Evolutionary conservation across 257 asterid genomes (phyloP).

Genomic region (Penstemon newberryi): DNA sequence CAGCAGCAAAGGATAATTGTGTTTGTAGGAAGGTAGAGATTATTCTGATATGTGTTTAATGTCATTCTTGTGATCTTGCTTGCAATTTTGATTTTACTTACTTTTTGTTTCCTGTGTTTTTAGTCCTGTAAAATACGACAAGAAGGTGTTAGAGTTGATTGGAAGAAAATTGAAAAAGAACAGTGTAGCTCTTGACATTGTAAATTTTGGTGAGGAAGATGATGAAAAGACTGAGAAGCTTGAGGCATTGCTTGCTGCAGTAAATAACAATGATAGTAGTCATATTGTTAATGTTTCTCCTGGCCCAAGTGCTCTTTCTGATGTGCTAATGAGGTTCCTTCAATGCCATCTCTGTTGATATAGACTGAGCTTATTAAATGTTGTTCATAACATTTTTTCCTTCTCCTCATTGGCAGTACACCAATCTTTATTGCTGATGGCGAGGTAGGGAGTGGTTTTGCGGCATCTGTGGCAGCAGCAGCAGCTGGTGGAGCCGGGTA

Average conservation of each 20-base stretch:
- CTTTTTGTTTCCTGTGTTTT: conserved; percentile 24
- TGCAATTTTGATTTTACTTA: not conserved
- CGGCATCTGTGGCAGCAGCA: conserved; percentile 82
- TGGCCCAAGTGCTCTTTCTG: conserved; percentile 94
- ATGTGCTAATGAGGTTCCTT: conserved; percentile 84
- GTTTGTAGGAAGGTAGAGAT: conserved; percentile 83
- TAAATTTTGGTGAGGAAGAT: conserved; percentile 95
- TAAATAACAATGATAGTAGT: conserved; percentile 90
- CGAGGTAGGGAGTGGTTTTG: conserved; percentile 93
- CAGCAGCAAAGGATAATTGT: conserved; percentile 96
- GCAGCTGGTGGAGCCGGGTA: conserved; percentile 85
- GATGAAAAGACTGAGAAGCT: conserved; percentile 87
- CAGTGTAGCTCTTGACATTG: conserved; percentile 96
- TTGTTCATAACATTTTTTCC: not conserved
- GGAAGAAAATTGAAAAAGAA: conserved; percentile 93
- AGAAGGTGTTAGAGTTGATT: conserved; percentile 85
- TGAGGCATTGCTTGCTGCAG: conserved; percentile 87
- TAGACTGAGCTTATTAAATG: conserved; percentile 13
- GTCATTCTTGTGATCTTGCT: conserved; percentile 2
- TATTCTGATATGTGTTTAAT: conserved; percentile 7
- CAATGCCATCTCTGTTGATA: conserved; percentile 9
- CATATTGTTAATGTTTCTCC: conserved; percentile 89
- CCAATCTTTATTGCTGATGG: conserved; percentile 98
- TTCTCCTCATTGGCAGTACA: conserved; percentile 52
- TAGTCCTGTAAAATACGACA: conserved; percentile 93